Evolutionary conservation across 306 rosid genomes (phyloP), one percentile per base, ranked within the genome.

Genomic region (Pyrus betulifolia): DNA sequence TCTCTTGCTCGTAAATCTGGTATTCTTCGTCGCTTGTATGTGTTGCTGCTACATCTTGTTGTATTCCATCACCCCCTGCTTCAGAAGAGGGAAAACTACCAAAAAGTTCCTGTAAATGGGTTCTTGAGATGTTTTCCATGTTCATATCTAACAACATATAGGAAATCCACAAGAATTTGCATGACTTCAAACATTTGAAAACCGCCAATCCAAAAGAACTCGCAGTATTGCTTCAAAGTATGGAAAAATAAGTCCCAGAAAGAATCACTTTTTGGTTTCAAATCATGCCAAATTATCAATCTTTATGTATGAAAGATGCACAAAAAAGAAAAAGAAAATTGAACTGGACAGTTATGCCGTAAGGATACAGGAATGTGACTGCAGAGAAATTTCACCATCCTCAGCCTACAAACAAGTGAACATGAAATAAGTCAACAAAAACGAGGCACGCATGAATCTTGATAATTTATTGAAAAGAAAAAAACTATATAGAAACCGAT

Each of bases 91-190:
- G 98, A 74, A 93, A 94, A 84, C 93, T 90, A 80, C 77, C 97
- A 80, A 94, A 91, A 45, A 94, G 86, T 84, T 91, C 94, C 82
- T 90, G 97, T 66, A 94, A 79, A 83, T 86, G 96, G 72, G 85
- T 77, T 84, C 93, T 86, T 40, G 98, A 91, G 57, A 91, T 76
- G 80, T 88, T 84, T 15, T 80, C 91, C 79, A 78, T 69, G 75
- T 84, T 86, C 59, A 81, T 60, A 88, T 87, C 97, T 91, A 76
- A 54, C 74, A 67, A 68, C 38, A 58, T 83, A 42, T 87, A 81
- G 97, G 91, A 88, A 90, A 44, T 33, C 81, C 79, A 71, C 44
- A 5, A 62, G 67, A 61, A 38, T 45, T 58, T 15, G 40, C 33
- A 30, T 21, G 69, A 61, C 63, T 76, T 73, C 58, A 49, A 67